These are phyloP conservation scores for Arthrobotrys megalospora DNA, from an alignment of 2,329 filamentous ascomycete genomes.

Conservation along the genomic window DNA sequence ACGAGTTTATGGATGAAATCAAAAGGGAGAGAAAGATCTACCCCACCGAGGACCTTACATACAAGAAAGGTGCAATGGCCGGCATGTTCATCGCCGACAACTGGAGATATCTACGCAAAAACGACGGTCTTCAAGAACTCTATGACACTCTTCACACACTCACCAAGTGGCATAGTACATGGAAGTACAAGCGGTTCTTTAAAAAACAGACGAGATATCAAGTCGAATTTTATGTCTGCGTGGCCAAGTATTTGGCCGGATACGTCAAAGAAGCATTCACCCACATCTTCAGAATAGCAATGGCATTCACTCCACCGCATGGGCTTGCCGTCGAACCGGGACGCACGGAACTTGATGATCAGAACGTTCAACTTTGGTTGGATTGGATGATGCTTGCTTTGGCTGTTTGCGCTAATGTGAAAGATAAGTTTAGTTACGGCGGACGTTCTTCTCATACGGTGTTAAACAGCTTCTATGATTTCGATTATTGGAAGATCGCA, in stretches of 20 bases:
- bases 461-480: neutral
- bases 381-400: slow-evolving; percentile 35
- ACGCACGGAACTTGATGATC: neutral
- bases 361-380: neutral
- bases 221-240: slow-evolving; percentile 19
- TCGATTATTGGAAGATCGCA: slow-evolving; percentile 13
- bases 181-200: slow-evolving; percentile 3
- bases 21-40: neutral
- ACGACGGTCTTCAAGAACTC: neutral
- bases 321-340: neutral
- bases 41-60: neutral
- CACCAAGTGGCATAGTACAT: neutral
- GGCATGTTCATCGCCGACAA: slow-evolving; percentile 32
- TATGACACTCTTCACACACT: neutral
- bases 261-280: neutral
- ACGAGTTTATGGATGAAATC: slow-evolving; percentile 5
- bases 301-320: neutral
- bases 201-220: slow-evolving; percentile 8
- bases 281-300: slow-evolving; percentile 1
- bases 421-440: neutral
- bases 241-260: neutral
- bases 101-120: neutral
- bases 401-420: neutral
- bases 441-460: neutral
- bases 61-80: slow-evolving; percentile 18